phyloP scores from a whole-genome alignment of 2,329 filamentous ascomycete species.

The Cladosporium halotolerans region DNA sequence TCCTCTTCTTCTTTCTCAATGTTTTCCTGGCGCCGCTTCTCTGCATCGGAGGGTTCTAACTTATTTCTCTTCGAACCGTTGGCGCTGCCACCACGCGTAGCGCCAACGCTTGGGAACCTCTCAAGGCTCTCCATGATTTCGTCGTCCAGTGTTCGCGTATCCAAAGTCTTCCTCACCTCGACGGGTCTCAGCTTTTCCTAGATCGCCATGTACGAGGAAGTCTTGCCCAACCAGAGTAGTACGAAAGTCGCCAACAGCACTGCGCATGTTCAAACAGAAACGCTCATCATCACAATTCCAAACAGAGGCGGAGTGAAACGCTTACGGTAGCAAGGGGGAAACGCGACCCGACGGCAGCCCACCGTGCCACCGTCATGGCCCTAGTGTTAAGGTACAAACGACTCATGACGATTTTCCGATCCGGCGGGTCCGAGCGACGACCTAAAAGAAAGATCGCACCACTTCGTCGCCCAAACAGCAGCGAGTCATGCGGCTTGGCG shows the following conservation, averaged over 20 bases:
- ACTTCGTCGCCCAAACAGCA: neutral
- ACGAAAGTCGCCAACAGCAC: neutral
- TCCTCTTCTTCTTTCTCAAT: neutral
- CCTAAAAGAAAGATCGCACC: neutral
- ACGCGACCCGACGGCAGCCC: neutral
- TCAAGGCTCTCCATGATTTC: neutral
- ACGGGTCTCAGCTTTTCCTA: too few relatives aligned
- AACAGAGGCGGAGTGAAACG: neutral
- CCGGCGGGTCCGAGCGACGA: neutral
- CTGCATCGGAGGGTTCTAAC: neutral
- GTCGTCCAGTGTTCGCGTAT: neutral
- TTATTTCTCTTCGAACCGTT: neutral
- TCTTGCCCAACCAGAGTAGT: neutral
- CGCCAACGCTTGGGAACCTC: neutral
- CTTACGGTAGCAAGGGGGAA: neutral
- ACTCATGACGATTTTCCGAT: conserved; percentile 1
- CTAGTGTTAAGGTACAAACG: neutral
- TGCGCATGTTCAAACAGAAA: neutral
- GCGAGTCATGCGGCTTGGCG: too few relatives aligned
- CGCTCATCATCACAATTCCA: neutral
- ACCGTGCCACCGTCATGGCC: neutral
- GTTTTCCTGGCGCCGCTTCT: neutral
- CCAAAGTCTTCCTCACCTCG: neutral
- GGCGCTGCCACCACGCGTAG: neutral
- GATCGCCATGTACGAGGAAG: neutral